Conservation (phyloP, 2,329 filamentous ascomycete genomes). For the Epichloe scottii region DNA sequence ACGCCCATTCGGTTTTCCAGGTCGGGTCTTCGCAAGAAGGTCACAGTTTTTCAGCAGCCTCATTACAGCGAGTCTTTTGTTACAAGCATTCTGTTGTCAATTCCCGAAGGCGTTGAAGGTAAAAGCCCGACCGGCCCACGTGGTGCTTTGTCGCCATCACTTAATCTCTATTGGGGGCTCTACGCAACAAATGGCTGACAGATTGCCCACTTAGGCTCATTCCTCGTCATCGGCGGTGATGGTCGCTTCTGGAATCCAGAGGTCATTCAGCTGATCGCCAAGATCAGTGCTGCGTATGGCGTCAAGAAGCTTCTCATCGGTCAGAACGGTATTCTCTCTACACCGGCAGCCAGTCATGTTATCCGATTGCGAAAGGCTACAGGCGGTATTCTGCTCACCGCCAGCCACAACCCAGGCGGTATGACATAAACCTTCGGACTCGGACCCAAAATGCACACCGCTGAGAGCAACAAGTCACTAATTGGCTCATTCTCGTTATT, state of each 20-base stretch:
- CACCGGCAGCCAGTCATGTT: slow-evolving; percentile 87
- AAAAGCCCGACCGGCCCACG: slow-evolving; percentile 11
- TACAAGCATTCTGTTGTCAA: slow-evolving; percentile 85
- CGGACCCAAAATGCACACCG: not conserved
- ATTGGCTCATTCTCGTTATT: slow-evolving; percentile 5
- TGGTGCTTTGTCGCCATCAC: not conserved
- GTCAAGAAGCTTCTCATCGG: slow-evolving; percentile 98
- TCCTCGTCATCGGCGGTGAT: slow-evolving; percentile 94
- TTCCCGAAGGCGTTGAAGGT: slow-evolving; percentile 85
- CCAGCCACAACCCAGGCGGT: slow-evolving; percentile 97
- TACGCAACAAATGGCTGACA: not conserved
- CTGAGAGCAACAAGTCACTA: not conserved
- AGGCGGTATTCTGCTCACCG: slow-evolving; percentile 90
- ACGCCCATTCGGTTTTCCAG: slow-evolving; percentile 31
- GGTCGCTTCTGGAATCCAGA: slow-evolving; percentile 96
- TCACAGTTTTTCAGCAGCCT: slow-evolving; percentile 88
- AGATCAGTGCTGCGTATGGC: slow-evolving; percentile 92
- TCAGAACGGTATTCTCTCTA: slow-evolving; percentile 91
- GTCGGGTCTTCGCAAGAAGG: slow-evolving; percentile 97
- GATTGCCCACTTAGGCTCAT: slow-evolving; percentile 39
- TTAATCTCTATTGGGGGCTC: not conserved
- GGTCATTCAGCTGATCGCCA: slow-evolving; percentile 90
- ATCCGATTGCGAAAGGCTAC: slow-evolving; percentile 93
- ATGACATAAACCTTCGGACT: slow-evolving; percentile 20
- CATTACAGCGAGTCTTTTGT: slow-evolving; percentile 97